phyloP scores from a whole-genome alignment of 2,329 filamentous ascomycete genomes.

The Fusarium continuum region DNA sequence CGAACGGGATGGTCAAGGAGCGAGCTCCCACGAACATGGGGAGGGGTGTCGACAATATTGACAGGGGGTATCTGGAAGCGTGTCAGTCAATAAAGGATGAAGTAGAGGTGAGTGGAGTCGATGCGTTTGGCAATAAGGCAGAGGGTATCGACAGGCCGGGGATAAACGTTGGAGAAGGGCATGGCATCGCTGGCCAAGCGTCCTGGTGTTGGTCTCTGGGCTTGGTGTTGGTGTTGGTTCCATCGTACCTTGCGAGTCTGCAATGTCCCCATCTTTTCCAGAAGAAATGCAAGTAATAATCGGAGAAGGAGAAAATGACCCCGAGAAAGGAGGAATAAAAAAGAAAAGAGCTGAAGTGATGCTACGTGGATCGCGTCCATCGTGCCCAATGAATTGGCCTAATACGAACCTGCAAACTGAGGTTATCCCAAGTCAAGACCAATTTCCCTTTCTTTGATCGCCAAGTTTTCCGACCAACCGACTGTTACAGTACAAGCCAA shows the following conservation, averaged over 20 bases:
- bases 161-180: constrained; percentile 28
- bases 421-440: constrained; percentile 22
- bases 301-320: background rate
- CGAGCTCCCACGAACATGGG: constrained; percentile 13
- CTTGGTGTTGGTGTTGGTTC: constrained; percentile 2
- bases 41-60: constrained; percentile 16
- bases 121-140: constrained; percentile 44
- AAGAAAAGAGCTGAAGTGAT: constrained; percentile 25
- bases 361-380: constrained; percentile 23
- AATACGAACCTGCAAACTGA: constrained; percentile 19
- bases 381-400: constrained; percentile 29
- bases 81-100: constrained; percentile 21
- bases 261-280: constrained; percentile 18
- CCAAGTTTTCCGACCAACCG: constrained; percentile 8
- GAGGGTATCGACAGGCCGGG: constrained; percentile 39
- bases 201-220: constrained; percentile 12
- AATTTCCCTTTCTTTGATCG: constrained; percentile 17
- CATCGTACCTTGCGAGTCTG: constrained; percentile 25
- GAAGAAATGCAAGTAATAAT: constrained; percentile 11
- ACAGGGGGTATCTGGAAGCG: constrained; percentile 22
- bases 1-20: constrained; percentile 27
- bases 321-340: constrained; percentile 10
- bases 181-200: constrained; percentile 22
- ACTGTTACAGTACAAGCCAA: constrained; percentile 14
- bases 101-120: constrained; percentile 36